These are phyloP conservation scores for Vitis amurensis DNA, from an alignment of 164 flowering plant species.

Conservation along the genomic window DNA sequence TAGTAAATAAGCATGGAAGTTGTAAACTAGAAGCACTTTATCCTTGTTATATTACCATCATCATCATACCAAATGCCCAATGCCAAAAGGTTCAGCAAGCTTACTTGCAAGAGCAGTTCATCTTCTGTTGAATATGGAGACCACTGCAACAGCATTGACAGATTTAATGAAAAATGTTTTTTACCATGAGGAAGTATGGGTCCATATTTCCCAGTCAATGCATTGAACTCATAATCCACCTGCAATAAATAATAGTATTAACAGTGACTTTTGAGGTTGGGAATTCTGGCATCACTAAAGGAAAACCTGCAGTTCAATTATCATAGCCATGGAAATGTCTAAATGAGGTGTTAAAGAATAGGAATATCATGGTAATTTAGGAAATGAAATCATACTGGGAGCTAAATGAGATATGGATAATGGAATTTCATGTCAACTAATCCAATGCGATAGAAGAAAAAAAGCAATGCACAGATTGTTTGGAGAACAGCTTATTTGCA, in stretches of 20 bases:
- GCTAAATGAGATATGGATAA: too few species aligned
- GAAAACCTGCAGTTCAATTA: not conserved
- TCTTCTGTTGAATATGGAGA: constrained; percentile 78
- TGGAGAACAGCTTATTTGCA: too few species aligned
- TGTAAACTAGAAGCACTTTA: too few species aligned
- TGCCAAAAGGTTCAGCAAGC: constrained; percentile 11
- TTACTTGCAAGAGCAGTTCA: constrained; percentile 82
- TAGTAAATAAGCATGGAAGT: too few species aligned
- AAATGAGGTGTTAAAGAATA: not conserved
- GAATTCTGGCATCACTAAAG: not conserved
- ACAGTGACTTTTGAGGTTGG: not conserved
- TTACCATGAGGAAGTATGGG: constrained; percentile 27
- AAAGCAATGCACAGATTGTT: too few species aligned
- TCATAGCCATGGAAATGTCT: too few species aligned
- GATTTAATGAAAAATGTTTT: constrained; percentile 54
- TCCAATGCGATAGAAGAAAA: too few species aligned
- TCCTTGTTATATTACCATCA: too few species aligned
- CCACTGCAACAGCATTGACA: constrained; percentile 76
- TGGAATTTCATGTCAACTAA: too few species aligned
- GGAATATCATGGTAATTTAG: not conserved
- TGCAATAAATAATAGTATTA: constrained; percentile 24
- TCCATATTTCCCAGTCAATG: constrained; percentile 37
- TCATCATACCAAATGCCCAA: not conserved
- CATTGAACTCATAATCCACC: constrained; percentile 71
- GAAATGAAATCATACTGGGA: too few species aligned